Evolutionary conservation across 2,329 filamentous ascomycete species (phyloP).

Genomic region (Pestalotiopsis sp.): DNA sequence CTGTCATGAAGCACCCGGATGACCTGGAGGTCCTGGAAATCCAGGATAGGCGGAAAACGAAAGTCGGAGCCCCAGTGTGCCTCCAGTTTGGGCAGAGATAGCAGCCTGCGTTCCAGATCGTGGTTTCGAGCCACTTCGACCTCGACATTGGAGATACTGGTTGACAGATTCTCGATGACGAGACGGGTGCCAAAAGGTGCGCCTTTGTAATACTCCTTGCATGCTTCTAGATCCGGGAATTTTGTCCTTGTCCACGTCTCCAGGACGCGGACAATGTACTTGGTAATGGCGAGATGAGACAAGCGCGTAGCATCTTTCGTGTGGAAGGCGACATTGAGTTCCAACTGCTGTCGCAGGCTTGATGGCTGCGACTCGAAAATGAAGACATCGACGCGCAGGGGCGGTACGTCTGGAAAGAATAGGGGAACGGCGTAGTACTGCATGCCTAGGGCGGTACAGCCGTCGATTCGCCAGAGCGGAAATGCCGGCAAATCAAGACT

Average conservation of each 20-base stretch:
- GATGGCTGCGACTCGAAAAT: slow-evolving; percentile 52
- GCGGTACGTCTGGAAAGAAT: slow-evolving; percentile 48
- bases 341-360: slow-evolving; percentile 48
- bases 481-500: slow-evolving; percentile 48
- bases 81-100: slow-evolving; percentile 45
- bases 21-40: slow-evolving; percentile 53
- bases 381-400: slow-evolving; percentile 61
- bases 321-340: slow-evolving; percentile 57
- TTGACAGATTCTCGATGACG: slow-evolving; percentile 53
- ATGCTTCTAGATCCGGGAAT: slow-evolving; percentile 28
- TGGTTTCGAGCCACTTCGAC: slow-evolving; percentile 53
- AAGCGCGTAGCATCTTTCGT: slow-evolving; percentile 54
- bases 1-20: slow-evolving; percentile 61
- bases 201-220: slow-evolving; percentile 42
- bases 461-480: slow-evolving; percentile 62
- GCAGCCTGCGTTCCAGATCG: slow-evolving; percentile 55
- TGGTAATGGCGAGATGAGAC: slow-evolving; percentile 52
- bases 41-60: slow-evolving; percentile 47
- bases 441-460: slow-evolving; percentile 58
- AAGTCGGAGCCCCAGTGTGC: slow-evolving; percentile 46
- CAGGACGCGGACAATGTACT: slow-evolving; percentile 57
- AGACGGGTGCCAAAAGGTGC: slow-evolving; percentile 62
- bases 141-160: slow-evolving; percentile 47
- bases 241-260: slow-evolving; percentile 51
- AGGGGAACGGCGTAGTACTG: slow-evolving; percentile 61